These are phyloP conservation scores for Leishmania aethiopica DNA, from an alignment of 208 protist species.

Conservation along the genomic window DNA sequence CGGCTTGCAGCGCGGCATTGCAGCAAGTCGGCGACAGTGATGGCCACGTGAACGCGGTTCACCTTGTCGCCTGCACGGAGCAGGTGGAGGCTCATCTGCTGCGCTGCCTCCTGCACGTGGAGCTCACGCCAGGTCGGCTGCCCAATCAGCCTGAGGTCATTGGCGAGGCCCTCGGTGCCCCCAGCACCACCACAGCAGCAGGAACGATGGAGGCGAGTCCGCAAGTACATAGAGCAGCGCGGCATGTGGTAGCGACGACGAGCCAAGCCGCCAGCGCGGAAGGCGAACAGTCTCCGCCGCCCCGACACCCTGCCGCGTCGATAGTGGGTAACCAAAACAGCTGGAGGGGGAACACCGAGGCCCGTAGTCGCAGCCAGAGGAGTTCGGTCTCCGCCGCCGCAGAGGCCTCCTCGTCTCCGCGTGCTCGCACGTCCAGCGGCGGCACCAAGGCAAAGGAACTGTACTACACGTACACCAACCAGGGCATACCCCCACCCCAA, in stretches of 20 bases:
- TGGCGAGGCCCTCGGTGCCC: not conserved
- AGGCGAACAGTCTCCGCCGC: slow-evolving; percentile 10
- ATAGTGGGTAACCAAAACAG: not conserved
- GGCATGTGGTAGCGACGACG: not conserved
- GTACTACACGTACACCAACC: slow-evolving; percentile 33
- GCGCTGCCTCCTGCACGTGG: slow-evolving; percentile 28
- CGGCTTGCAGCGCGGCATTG: not conserved
- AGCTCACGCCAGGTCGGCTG: slow-evolving; percentile 6
- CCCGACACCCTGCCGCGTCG: not conserved
- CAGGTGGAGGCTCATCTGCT: slow-evolving; percentile 13
- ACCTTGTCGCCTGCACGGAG: slow-evolving; percentile 1
- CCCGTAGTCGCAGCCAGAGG: not conserved
- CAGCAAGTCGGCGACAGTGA: not conserved
- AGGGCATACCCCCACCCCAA: slow-evolving; percentile 5
- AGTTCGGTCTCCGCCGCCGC: not conserved
- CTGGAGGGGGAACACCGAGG: not conserved
- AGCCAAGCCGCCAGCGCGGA: not conserved
- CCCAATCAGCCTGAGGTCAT: slow-evolving; percentile 25
- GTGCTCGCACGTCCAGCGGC: not conserved
- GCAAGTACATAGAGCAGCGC: not conserved
- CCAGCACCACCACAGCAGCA: not conserved
- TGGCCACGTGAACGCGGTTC: not conserved
- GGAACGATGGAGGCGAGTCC: not conserved
- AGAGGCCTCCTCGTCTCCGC: not conserved
- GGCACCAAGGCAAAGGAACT: slow-evolving; percentile 19